Conservation (phyloP, 1,139 yeast species). For the Yarrowia galli region DNA sequence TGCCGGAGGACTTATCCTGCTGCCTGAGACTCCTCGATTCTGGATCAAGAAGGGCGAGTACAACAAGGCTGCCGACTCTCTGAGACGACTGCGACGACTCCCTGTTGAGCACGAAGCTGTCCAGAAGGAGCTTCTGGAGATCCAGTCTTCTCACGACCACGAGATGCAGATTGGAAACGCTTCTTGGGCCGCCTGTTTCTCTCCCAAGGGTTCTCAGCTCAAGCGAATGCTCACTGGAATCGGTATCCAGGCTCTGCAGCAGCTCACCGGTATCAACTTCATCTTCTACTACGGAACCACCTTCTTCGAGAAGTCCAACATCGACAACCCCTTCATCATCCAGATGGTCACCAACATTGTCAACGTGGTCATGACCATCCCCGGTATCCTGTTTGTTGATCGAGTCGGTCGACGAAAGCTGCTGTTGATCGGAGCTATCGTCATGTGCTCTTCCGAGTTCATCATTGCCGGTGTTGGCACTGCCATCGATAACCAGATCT, state of each 20-base stretch:
- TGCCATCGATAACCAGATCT: constrained; percentile 43
- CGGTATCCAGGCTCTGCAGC: constrained; percentile 71
- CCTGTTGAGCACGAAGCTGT: constrained; percentile 64
- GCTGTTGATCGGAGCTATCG: constrained; percentile 65
- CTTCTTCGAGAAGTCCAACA: constrained; percentile 74
- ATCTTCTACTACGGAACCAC: constrained; percentile 82
- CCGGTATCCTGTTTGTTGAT: constrained; percentile 69
- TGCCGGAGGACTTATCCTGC: constrained; percentile 62
- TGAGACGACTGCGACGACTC: constrained; percentile 67
- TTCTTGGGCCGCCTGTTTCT: constrained; percentile 67
- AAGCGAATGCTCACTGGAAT: constrained; percentile 70
- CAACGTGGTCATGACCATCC: constrained; percentile 74
- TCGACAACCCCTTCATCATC: constrained; percentile 66
- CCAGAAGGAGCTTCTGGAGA: constrained; percentile 62
- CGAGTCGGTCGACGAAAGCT: constrained; percentile 71
- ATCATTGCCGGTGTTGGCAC: constrained; percentile 74
- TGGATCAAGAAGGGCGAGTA: constrained; percentile 58
- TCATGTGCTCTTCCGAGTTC: constrained; percentile 68
- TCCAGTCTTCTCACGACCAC: constrained; percentile 64
- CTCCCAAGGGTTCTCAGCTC: constrained; percentile 63
- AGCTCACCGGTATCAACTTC: constrained; percentile 77
- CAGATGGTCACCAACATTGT: constrained; percentile 77
- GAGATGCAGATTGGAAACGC: constrained; percentile 69
- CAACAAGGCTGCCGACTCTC: constrained; percentile 51
- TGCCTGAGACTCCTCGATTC: constrained; percentile 82